These are phyloP conservation scores for Eucalyptus brandiana DNA, from an alignment of 345 rosid genomes.

Conservation along the genomic window DNA sequence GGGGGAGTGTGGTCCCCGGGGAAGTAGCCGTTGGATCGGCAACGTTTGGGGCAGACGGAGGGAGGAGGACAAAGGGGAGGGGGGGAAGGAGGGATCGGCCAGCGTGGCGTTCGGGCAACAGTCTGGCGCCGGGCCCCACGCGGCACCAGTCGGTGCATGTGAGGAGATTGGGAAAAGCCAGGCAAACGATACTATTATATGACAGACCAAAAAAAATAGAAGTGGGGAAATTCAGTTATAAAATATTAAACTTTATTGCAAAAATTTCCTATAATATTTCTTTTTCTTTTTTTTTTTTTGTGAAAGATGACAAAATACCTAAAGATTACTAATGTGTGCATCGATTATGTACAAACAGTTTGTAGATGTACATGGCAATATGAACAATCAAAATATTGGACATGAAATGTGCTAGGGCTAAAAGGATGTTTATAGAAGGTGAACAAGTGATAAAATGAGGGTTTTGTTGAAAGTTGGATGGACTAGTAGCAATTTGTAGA, in stretches of 20 bases:
- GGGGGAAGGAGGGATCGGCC: not conserved
- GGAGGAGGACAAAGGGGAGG: not conserved
- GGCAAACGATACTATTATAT: not conserved
- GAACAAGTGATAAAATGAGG: not conserved
- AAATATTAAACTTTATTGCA: not conserved
- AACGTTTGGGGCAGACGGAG: not conserved
- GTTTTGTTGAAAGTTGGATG: not conserved
- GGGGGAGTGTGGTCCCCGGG: not conserved
- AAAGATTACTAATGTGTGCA: not conserved
- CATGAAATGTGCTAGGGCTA: not conserved
- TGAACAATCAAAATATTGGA: not conserved
- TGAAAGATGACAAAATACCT: too few relatives aligned
- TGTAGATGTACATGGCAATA: not conserved
- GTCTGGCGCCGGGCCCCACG: not conserved
- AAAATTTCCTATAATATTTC: too few relatives aligned
- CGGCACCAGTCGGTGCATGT: not conserved
- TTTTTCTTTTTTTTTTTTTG: too few relatives aligned
- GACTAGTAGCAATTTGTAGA: not conserved
- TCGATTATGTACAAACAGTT: not conserved
- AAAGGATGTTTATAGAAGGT: not conserved
- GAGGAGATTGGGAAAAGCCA: not conserved
- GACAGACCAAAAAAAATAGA: not conserved
- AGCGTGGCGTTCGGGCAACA: not conserved
- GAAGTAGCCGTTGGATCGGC: slow-evolving; percentile 42
- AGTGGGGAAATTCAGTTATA: not conserved